phyloP scores from a whole-genome alignment of 257 asterid species.

The Solanum tarapatanum region DNA sequence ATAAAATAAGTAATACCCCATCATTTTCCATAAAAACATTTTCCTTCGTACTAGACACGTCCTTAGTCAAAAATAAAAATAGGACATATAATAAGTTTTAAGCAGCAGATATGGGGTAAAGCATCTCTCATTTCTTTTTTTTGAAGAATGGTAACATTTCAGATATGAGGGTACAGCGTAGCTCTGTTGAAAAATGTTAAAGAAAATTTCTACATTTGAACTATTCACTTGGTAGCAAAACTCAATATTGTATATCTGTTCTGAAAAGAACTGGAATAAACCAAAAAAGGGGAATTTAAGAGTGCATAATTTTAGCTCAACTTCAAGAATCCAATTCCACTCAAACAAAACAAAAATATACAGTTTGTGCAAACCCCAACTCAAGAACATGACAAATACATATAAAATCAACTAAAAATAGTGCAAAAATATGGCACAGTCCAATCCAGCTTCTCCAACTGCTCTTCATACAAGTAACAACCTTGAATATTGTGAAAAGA shows the following conservation, averaged over 20 bases:
- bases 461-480: not conserved
- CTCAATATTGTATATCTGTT: not conserved
- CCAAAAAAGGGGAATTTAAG: not conserved
- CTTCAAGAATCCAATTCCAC: not conserved
- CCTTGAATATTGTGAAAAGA: not conserved
- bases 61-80: not conserved
- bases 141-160: not conserved
- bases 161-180: not conserved
- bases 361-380: not conserved
- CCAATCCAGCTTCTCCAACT: not conserved
- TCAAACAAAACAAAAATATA: not conserved
- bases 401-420: not conserved
- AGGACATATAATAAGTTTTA: not conserved
- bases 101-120: not conserved
- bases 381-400: not conserved
- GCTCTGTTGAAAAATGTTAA: not conserved
- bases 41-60: not conserved
- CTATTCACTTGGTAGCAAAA: not conserved
- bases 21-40: not conserved
- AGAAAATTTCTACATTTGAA: not conserved
- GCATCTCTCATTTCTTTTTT: not conserved
- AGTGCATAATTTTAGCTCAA: not conserved
- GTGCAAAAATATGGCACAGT: not conserved
- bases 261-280: not conserved
- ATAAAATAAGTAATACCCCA: not conserved